Base-by-base conservation (phyloP, 768 basidiomycete genomes). In the Mycena galopus region DNA sequence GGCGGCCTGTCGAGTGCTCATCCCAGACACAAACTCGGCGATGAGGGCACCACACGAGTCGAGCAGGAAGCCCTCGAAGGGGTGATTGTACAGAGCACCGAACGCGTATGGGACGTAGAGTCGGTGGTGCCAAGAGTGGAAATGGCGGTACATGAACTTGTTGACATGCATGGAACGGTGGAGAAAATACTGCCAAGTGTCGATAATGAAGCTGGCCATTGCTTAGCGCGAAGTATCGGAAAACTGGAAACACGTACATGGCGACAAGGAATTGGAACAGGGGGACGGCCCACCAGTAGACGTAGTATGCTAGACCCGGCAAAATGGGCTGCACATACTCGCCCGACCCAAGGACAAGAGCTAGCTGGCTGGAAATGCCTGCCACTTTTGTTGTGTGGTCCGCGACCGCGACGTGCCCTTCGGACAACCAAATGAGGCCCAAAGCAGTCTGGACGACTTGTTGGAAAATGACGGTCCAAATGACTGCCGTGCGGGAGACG, bases 111-210 rank as follows among this genome's bases (percentile, higher is more conserved):
- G 97, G 9, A 97, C 96, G 80, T 99, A 97, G 10, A 99, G 91
- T 11, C 96, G 89, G 81, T 99, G 98, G 82, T 99, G 98, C 82
- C 93, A 92, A 0, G 95, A 96, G 81, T 99, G 98, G 74, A 98
- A 87, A 64, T 94, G 91, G 75, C 91, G 94, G 85, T 97, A 99
- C 35, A 99, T 87, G 82, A 89, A 98, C 75, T 91, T 94, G 86
- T 95, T 95, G 77, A 89, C 83, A 84, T 99, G 98, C 93, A 98
- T 95, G 51, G 85, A 82, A 44, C 97, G 95, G 80, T 99, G 98
- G 23, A 96, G 86, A 84, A 97, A 96, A 83, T 99, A 99, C 81
- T 99, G 97, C 96, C 96, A 98, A 35, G 96, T 96, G 84, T 99
- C 98, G 76, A 99, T 92, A 69, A 96, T 79, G 81, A 98, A 94